Percentiles rank a stretch among this genome's conserved stretches.
Conservation (phyloP, 2,329 filamentous ascomycete species). For the Pseudogymnoascus sp. region DNA sequence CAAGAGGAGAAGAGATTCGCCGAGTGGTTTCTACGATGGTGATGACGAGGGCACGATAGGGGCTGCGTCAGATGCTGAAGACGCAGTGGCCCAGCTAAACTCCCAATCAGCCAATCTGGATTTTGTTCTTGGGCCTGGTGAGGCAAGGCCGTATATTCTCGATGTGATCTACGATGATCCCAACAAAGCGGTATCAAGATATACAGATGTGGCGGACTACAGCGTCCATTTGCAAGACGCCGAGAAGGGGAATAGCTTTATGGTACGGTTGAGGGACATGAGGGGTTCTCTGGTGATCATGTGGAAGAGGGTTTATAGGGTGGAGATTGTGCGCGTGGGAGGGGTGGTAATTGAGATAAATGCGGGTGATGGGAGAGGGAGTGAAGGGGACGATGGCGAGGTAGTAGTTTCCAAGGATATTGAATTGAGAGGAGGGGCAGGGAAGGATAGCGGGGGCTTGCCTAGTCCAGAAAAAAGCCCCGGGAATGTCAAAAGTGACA, state of each 20-base stretch:
- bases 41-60: background rate
- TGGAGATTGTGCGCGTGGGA: background rate
- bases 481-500: background rate
- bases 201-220: background rate
- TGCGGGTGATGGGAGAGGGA: background rate
- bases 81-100: background rate
- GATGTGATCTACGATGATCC: background rate
- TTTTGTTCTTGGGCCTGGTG: background rate
- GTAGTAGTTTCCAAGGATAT: background rate
- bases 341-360: background rate
- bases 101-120: background rate
- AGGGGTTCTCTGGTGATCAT: background rate
- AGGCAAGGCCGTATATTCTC: background rate
- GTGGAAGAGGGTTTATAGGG: background rate
- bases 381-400: background rate
- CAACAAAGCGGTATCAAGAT: background rate
- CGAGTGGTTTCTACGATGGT: background rate
- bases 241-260: background rate
- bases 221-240: background rate
- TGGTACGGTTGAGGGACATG: background rate
- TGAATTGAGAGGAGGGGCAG: background rate
- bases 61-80: background rate
- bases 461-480: background rate
- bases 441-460: background rate
- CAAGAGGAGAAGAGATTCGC: background rate